Evolutionary conservation across 2,329 filamentous ascomycete genomes (phyloP).

Genomic region (Coleophoma crateriformis): DNA sequence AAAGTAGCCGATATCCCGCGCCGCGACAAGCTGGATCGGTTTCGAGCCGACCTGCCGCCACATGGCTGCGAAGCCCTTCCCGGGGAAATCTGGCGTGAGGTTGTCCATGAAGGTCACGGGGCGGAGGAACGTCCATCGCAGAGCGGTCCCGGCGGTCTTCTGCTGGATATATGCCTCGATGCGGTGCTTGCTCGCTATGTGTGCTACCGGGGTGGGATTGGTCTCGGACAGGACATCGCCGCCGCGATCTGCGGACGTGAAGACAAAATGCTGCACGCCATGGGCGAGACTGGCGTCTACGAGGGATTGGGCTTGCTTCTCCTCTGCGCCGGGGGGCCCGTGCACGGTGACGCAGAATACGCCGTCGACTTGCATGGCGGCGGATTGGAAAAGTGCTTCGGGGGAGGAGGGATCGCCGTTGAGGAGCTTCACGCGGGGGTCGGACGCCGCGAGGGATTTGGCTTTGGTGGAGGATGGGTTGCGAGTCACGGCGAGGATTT

Average conservation of each 20-base stretch:
- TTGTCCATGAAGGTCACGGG: constrained; percentile 53
- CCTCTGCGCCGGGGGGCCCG: constrained; percentile 31
- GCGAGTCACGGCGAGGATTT: constrained; percentile 48
- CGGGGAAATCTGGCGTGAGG: constrained; percentile 18
- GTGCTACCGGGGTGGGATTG: constrained; percentile 49
- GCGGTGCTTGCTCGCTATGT: constrained; percentile 56
- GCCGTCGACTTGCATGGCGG: constrained; percentile 39
- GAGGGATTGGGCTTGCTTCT: constrained; percentile 50
- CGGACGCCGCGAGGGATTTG: constrained; percentile 34
- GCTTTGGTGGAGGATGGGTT: constrained; percentile 36
- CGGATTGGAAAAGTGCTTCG: constrained; percentile 39
- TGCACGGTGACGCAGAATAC: constrained; percentile 43
- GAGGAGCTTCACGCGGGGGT: constrained; percentile 42
- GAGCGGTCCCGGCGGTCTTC: constrained; percentile 25
- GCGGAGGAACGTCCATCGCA: constrained; percentile 51
- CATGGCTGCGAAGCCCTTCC: constrained; percentile 19
- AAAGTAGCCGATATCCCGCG: constrained; percentile 39
- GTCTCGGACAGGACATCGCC: constrained; percentile 43
- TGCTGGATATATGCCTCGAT: constrained; percentile 55
- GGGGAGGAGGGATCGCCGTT: constrained; percentile 46
- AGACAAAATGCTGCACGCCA: constrained; percentile 56
- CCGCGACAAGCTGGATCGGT: constrained; percentile 35
- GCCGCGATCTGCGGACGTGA: constrained; percentile 58
- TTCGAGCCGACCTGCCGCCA: constrained; percentile 21
- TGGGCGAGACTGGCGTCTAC: constrained; percentile 51